Base-by-base conservation (phyloP, 108 stramenopile species). In the Pseudonitzschia pungens region DNA sequence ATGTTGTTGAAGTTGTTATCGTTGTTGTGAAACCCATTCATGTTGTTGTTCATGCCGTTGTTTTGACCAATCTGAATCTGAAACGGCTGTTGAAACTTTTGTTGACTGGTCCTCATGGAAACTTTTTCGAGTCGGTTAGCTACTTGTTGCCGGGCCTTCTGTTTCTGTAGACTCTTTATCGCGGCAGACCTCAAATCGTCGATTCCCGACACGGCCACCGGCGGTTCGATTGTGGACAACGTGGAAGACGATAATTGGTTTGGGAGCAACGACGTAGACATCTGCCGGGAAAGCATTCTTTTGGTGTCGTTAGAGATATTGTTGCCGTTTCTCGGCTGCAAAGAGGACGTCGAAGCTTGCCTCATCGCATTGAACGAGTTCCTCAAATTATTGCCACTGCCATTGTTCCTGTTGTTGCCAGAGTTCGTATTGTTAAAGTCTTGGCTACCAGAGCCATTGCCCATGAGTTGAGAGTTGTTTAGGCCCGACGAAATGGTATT, bases 81-180 rank as follows among this genome's bases (percentile, higher is more conserved):
- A 3, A 51, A 9, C 50, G 4, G 50, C n/a, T 51, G 50, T 1
- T n/a, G 9, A 15, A 26, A 8, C 11, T 31, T 7, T 16, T 31
- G 29, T 27, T 31, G 26, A 27, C 57, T 65, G 40, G 8, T 14
- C 36, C 36, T 20, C 24, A 24, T 43, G 40, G 64, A 65, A 65
- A n/a, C 43, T 31, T 70, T 56, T 48, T 71, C 56, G 15, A 77
- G 44, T 27, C 70, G 63, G 29, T 53, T 71, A 44, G 77, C 77
- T 27, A 55, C 65, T 15, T 71, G 57, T 27, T 77, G 70, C 26
- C 77, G 68, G 4, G 70, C 65, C 29, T 71, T 69, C 57, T 77
- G 68, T 43, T 77, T 71, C 56, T 77, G 56, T 4, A 77, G 77
- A 67, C 42, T 45, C 16, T 67, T 65, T 10, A 74, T 63, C 18